These are phyloP conservation scores for Penicillium crustosum DNA, from an alignment of 2,329 filamentous ascomycete species.

Conservation along the genomic window DNA sequence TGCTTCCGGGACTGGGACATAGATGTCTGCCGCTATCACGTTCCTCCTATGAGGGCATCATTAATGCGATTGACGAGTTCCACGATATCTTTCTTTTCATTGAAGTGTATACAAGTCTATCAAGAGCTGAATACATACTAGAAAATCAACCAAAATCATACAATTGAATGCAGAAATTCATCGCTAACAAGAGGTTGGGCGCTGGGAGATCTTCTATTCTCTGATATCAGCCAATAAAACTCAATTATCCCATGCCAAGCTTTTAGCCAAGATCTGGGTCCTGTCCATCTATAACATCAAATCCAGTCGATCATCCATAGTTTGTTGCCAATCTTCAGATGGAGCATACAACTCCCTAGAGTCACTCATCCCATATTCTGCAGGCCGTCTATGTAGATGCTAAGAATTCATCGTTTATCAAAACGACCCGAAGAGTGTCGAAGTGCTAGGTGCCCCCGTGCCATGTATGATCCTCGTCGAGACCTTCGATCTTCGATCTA, in stretches of 20 bases:
- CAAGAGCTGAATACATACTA: background rate
- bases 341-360: background rate
- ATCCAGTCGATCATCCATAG: background rate
- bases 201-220: no score
- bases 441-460: background rate
- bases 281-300: background rate
- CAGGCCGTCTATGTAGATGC: background rate
- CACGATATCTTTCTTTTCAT: slow-evolving; percentile 6
- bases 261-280: background rate
- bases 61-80: slow-evolving; percentile 13
- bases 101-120: slow-evolving; percentile 8
- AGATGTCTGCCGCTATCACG: background rate
- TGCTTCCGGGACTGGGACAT: background rate
- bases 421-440: background rate
- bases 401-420: background rate
- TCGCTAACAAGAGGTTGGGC: background rate
- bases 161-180: background rate
- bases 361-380: background rate
- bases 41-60: background rate
- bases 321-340: background rate
- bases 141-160: background rate
- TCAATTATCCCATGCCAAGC: background rate
- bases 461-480: background rate
- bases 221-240: background rate
- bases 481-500: background rate